Evolutionary conservation across 2,329 filamentous ascomycete species (phyloP).

Genomic region (Aspergillus latus): DNA sequence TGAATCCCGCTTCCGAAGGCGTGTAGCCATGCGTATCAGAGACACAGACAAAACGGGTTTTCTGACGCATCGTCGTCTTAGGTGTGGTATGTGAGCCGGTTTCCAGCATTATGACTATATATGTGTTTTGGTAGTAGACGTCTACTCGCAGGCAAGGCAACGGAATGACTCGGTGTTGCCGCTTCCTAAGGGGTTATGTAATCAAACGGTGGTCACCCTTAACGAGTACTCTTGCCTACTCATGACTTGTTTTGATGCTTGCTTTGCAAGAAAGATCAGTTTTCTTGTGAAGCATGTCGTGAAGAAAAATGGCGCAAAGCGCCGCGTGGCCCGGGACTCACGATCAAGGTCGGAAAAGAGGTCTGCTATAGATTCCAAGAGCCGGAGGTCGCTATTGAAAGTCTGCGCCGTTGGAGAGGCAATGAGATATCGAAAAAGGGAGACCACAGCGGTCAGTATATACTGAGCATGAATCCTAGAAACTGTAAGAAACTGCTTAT

Average conservation of each 20-base stretch:
- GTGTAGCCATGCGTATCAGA: constrained; percentile 59
- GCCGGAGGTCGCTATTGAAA: constrained; percentile 20
- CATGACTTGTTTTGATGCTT: constrained; percentile 11
- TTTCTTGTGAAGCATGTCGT: constrained; percentile 20
- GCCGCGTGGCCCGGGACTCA: constrained; percentile 11
- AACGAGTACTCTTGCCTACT: background rate
- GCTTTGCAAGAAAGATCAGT: constrained; percentile 25
- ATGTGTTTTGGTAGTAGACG: background rate
- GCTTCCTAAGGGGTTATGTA: background rate
- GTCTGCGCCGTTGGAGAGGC: constrained; percentile 15
- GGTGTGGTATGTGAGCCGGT: background rate
- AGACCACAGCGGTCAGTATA: constrained; percentile 22
- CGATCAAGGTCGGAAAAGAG: constrained; percentile 18
- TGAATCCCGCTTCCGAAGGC: constrained; percentile 49
- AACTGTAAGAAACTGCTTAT: background rate
- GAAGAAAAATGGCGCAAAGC: constrained; percentile 26
- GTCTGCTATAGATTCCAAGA: constrained; percentile 17
- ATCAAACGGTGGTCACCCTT: background rate
- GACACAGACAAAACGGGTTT: constrained; percentile 57
- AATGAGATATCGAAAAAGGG: constrained; percentile 25
- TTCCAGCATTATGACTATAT: no score
- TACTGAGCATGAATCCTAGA: constrained; percentile 28
- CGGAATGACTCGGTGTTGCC: background rate
- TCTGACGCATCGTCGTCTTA: constrained; percentile 30
- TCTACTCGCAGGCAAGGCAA: background rate